Percentiles rank a stretch among this genome's conserved stretches.
phyloP scores from a whole-genome alignment of 768 basidiomycete species.

The Naganishia friedmannii region DNA sequence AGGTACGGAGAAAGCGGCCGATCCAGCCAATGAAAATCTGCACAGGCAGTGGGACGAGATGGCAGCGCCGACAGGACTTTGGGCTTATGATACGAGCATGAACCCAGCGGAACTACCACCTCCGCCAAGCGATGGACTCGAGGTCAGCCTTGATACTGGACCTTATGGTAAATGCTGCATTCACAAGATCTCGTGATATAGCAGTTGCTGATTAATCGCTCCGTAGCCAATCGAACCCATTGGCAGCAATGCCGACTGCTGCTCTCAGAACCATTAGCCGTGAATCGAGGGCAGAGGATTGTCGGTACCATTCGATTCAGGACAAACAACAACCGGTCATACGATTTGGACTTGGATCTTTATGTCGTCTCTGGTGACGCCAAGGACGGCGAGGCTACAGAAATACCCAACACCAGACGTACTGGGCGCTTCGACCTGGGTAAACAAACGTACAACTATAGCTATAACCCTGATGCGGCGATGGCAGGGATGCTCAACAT shows the following conservation, averaged over 20 bases:
- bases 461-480: conserved; percentile 26
- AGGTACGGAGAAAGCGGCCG: not conserved
- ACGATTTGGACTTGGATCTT: conserved; percentile 46
- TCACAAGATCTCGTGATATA: not conserved
- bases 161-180: conserved; percentile 40
- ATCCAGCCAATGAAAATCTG: conserved; percentile 30
- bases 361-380: conserved; percentile 39
- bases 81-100: conserved; percentile 37
- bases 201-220: not conserved
- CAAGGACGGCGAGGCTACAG: conserved; percentile 32
- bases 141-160: conserved; percentile 46
- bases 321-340: conserved; percentile 47
- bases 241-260: conserved; percentile 51
- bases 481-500: conserved; percentile 6
- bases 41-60: conserved; percentile 39
- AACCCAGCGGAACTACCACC: conserved; percentile 44
- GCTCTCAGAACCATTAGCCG: conserved; percentile 49
- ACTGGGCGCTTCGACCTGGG: conserved; percentile 42
- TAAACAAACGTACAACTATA: conserved; percentile 48
- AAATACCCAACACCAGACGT: conserved; percentile 25
- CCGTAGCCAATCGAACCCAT: conserved; percentile 45
- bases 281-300: conserved; percentile 46
- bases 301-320: conserved; percentile 45
- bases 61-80: conserved; percentile 29
- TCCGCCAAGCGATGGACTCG: conserved; percentile 40